A percentile compares a stretch with the other conserved stretches of the same genome.
Conservation (phyloP, 78 protist species). For the Dictyostelium brefeldianum region DNA sequence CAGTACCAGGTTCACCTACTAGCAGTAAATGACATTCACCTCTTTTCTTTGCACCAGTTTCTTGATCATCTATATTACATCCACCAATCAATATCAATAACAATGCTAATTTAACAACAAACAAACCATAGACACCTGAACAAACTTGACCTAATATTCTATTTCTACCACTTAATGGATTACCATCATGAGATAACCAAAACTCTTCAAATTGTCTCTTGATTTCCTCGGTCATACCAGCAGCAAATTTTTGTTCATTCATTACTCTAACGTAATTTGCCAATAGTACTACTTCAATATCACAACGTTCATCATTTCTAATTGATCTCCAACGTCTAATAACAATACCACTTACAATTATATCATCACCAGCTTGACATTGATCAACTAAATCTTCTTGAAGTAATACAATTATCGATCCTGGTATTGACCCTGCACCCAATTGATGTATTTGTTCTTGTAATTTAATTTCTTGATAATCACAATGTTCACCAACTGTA, state of each 20-base stretch:
- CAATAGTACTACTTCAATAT: conserved; percentile 86
- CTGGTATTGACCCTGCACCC: conserved; percentile 93
- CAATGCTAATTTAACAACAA: conserved; percentile 93
- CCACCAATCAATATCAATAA: conserved; percentile 95
- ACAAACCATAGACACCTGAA: conserved; percentile 90
- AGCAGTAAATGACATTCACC: conserved; percentile 97
- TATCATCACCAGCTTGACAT: conserved; percentile 97
- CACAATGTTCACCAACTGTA: conserved; percentile 31
- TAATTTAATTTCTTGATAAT: conserved; percentile 84
- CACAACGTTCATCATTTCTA: conserved; percentile 68
- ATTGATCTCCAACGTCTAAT: conserved; percentile 82
- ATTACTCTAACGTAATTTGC: conserved; percentile 84
- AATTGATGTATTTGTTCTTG: conserved; percentile 92
- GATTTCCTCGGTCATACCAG: conserved; percentile 74
- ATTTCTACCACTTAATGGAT: conserved; percentile 79
- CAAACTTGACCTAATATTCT: conserved; percentile 75
- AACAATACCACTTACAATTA: conserved; percentile 84
- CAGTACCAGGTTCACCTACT: conserved; percentile 98
- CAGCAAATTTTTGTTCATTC: conserved; percentile 65
- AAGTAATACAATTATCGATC: conserved; percentile 89
- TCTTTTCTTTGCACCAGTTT: conserved; percentile 80
- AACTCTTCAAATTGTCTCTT: conserved; percentile 65
- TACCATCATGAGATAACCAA: conserved; percentile 79
- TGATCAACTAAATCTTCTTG: conserved; percentile 93
- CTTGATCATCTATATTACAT: conserved; percentile 36